A percentile compares a stretch with the other conserved stretches of the same genome.
phyloP scores from a whole-genome alignment of 1,284 basidiomycete genomes.

The Boletellus deceptivus region DNA sequence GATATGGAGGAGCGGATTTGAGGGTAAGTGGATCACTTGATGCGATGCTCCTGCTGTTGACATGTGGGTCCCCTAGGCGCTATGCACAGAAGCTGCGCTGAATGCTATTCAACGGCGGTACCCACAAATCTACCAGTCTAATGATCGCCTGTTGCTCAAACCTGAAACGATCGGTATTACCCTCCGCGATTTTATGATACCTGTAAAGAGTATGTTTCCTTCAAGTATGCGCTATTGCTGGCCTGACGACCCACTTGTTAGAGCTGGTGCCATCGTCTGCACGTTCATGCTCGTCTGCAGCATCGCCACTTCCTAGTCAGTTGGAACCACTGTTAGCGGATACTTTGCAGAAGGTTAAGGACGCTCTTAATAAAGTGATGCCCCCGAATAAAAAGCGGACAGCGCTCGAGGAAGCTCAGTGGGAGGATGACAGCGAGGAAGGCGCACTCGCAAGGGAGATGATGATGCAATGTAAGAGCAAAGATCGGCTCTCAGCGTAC shows the following conservation, averaged over 20 bases:
- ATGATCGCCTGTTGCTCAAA: constrained; percentile 82
- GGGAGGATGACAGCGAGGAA: constrained; percentile 68
- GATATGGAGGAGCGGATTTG: constrained; percentile 97
- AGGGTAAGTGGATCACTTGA: constrained; percentile 54
- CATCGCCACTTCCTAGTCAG: constrained; percentile 83
- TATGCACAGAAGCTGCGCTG: constrained; percentile 95
- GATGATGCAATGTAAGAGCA: constrained; percentile 75
- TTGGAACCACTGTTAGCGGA: constrained; percentile 78
- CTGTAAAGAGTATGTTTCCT: constrained; percentile 80
- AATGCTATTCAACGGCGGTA: constrained; percentile 96
- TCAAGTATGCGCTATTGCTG: constrained; percentile 1
- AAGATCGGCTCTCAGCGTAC: background rate
- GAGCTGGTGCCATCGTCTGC: constrained; percentile 94
- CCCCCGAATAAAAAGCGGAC: constrained; percentile 74
- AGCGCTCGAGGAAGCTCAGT: constrained; percentile 93
- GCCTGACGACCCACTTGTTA: constrained; percentile 32
- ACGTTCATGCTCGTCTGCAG: constrained; percentile 83
- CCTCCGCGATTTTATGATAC: constrained; percentile 96
- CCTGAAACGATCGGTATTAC: constrained; percentile 86
- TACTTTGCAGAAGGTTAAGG: constrained; percentile 70
- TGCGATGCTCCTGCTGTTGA: background rate
- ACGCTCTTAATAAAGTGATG: constrained; percentile 65
- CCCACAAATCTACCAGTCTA: constrained; percentile 96
- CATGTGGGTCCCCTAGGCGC: constrained; percentile 52
- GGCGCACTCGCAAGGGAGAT: constrained; percentile 81